Percentiles rank a stretch among this genome's conserved stretches.
Conservation (phyloP, 1,284 basidiomycete species). For the Mrakiaceae sp. region DNA sequence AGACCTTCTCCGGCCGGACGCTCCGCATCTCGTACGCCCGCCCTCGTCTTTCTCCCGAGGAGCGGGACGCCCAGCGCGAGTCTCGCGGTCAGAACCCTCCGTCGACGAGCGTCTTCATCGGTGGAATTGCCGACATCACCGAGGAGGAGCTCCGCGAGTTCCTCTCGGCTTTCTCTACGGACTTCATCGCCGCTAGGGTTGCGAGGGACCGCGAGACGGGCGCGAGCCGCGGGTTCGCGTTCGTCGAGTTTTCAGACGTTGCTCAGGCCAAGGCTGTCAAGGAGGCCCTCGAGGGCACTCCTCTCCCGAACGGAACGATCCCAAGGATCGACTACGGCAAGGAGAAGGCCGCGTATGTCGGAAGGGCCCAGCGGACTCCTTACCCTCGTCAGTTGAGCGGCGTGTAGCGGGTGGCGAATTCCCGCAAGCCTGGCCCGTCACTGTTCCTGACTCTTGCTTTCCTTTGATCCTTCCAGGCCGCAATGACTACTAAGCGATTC, state of each 20-base stretch:
- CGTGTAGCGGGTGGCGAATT: too few relatives aligned
- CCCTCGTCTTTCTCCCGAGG: constrained; percentile 30
- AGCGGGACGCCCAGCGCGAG: not conserved
- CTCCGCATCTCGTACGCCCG: constrained; percentile 75
- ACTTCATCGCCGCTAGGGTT: constrained; percentile 12
- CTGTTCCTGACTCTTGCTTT: too few relatives aligned
- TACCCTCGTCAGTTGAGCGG: too few relatives aligned
- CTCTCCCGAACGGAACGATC: constrained; percentile 28
- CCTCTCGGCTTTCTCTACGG: not conserved
- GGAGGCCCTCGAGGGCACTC: constrained; percentile 34
- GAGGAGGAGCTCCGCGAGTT: not conserved
- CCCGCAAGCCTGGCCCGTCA: too few relatives aligned
- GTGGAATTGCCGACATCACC: constrained; percentile 2
- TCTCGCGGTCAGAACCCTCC: constrained; percentile 21
- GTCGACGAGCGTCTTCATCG: constrained; percentile 54
- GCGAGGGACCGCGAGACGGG: constrained; percentile 24
- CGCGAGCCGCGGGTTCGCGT: constrained; percentile 38
- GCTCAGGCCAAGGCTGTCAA: constrained; percentile 35
- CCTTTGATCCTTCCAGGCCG: too few relatives aligned
- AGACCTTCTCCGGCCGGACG: constrained; percentile 82
- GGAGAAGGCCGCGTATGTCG: not conserved
- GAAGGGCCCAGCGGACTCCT: too few relatives aligned
- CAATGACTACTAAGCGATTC: too few relatives aligned
- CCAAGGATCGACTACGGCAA: constrained; percentile 61
- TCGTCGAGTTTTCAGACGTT: constrained; percentile 37